Base-by-base conservation (phyloP, 2,329 filamentous ascomycete species). In the Hansfordia pulvinata region DNA sequence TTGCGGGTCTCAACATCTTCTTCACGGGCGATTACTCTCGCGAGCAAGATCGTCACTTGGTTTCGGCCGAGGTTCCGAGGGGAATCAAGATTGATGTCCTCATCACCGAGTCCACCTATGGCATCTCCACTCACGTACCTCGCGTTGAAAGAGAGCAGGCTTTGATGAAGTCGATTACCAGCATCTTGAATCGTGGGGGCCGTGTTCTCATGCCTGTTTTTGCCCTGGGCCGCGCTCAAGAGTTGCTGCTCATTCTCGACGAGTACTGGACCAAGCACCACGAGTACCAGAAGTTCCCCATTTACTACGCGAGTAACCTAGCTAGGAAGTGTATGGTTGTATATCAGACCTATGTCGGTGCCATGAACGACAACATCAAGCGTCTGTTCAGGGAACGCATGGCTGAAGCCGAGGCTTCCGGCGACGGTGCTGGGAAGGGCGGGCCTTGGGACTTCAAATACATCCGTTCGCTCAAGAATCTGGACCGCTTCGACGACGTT, bases 281-380 rank as follows among this genome's bases (percentile, higher is more conserved):
- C 1, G 86, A 94, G 40, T 84, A 77, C 38, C 86, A 93, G 37
- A 85, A 82, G 38, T 78, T 81, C 19, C 90, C 90, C 5, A 96
- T 98, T 35, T 98, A 96, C 59, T 98, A 96, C 51, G 92, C 92
- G 29, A 90, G 83, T 42, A 93, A 93, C 43, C 70, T 96, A 21
- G 90, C 90, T 1, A 67, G 88, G 35, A 90, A 93, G 53, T 98
- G 90, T 57, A 98, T 98, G 90, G 72, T 94, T 17, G 85, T 96
- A 4, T 98, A 98, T 48, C 90, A 96, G 50, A 98, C 90, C 2
- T 98, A 96, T 44, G 84, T 96, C 25, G 84, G 86, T 25, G 85
- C 86, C 29, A 98, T 98, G 90, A 98, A 98, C 49, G 88, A 96
- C 46, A 96, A 94, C 43, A 96, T 98, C 60, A 94, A 93, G 52